Evolutionary conservation across 2,329 filamentous ascomycete genomes (phyloP).

Genomic region (Alternaria dauci): DNA sequence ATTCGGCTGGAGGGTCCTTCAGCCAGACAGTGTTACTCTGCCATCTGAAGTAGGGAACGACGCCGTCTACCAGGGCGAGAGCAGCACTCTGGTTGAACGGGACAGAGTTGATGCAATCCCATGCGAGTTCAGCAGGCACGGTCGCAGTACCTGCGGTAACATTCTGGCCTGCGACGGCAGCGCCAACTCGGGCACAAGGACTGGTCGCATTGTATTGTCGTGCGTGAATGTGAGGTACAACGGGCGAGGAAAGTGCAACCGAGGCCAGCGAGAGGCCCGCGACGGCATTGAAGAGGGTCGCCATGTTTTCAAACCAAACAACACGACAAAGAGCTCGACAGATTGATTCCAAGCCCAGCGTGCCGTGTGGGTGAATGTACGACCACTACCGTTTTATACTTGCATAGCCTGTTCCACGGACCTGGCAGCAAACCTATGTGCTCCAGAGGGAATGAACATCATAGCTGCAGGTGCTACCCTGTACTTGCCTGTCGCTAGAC

Average conservation of each 20-base stretch:
- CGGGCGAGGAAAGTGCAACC: slow-evolving; percentile 37
- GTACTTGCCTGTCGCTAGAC: slow-evolving; percentile 13
- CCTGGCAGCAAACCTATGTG: slow-evolving; percentile 5
- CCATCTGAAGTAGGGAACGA: slow-evolving; percentile 58
- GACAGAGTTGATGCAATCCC: slow-evolving; percentile 57
- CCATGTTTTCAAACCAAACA: slow-evolving; percentile 30
- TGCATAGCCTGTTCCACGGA: slow-evolving; percentile 20
- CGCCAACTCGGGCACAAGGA: slow-evolving; percentile 46
- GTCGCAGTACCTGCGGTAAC: slow-evolving; percentile 43
- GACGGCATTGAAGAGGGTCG: slow-evolving; percentile 29
- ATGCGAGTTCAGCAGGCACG: slow-evolving; percentile 55
- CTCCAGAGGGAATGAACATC: slow-evolving; percentile 22
- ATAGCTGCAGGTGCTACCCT: slow-evolving; percentile 23
- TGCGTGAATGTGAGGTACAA: slow-evolving; percentile 31
- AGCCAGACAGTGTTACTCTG: slow-evolving; percentile 57
- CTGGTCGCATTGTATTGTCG: slow-evolving; percentile 39
- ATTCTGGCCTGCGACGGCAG: slow-evolving; percentile 36
- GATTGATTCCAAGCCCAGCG: slow-evolving; percentile 1
- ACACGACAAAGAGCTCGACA: not conserved
- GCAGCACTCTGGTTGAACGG: slow-evolving; percentile 56
- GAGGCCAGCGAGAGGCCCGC: slow-evolving; percentile 40
- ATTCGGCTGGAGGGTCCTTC: slow-evolving; percentile 57
- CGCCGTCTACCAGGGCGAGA: slow-evolving; percentile 52
- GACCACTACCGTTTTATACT: slow-evolving; percentile 15
- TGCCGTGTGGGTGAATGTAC: not conserved